These are phyloP conservation scores for Trichoderma polysporum DNA, from an alignment of 2,329 filamentous ascomycete species.

Conservation along the genomic window DNA sequence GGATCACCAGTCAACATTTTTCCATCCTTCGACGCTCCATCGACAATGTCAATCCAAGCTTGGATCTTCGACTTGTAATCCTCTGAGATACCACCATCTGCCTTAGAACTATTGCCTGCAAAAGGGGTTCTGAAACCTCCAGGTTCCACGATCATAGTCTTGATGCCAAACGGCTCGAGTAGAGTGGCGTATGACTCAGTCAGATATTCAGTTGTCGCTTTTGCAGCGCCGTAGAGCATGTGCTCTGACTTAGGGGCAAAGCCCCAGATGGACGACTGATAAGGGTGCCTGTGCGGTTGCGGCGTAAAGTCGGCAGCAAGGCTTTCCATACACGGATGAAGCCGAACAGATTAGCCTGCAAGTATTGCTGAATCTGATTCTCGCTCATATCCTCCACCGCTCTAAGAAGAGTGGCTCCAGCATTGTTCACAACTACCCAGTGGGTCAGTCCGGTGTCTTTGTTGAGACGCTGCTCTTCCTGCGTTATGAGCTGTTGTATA, in stretches of 20 bases:
- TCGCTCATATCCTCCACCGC: conserved; percentile 13
- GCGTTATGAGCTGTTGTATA: neutral
- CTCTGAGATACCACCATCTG: conserved; percentile 7
- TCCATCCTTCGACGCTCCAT: neutral
- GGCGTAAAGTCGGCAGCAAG: neutral
- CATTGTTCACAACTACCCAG: conserved; percentile 10
- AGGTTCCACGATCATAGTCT: conserved; percentile 47
- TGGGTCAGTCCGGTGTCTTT: neutral
- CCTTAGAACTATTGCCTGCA: neutral
- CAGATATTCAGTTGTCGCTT: conserved; percentile 44
- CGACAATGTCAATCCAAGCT: neutral
- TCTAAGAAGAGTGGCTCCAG: neutral
- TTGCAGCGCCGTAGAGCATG: conserved; percentile 47
- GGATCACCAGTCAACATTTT: neutral
- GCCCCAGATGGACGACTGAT: conserved; percentile 48
- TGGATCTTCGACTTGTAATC: conserved; percentile 2
- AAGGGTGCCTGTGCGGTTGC: conserved; percentile 40
- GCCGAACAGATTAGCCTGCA: conserved; percentile 5
- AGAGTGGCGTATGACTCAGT: conserved; percentile 45
- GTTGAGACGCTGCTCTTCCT: neutral
- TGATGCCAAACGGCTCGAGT: conserved; percentile 44
- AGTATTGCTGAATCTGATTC: neutral
- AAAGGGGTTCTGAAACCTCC: conserved; percentile 47
- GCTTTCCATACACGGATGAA: conserved; percentile 14
- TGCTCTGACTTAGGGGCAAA: conserved; percentile 39